These are phyloP conservation scores for Gracilaria domingensis DNA, from an alignment of 23 red algal genomes.

Conservation along the genomic window DNA sequence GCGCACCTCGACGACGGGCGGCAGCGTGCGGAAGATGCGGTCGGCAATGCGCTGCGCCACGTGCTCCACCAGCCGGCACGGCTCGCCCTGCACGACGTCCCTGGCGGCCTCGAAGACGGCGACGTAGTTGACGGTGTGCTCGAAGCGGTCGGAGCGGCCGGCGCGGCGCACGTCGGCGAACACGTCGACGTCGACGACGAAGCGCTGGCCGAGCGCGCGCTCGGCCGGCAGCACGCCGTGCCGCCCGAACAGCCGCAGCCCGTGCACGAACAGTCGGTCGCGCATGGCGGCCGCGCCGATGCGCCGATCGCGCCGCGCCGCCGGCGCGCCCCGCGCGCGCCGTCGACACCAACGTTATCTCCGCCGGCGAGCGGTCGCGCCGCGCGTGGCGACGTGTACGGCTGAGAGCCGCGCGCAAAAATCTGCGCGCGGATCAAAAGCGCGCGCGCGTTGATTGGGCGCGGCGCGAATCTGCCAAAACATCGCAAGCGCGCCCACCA, in stretches of 20 bases:
- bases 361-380: neutral
- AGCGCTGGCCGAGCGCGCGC: conserved; percentile 74
- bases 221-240: conserved; percentile 82
- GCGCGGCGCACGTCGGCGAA: conserved; percentile 27
- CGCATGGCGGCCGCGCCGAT: neutral
- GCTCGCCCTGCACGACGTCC: conserved; percentile 28
- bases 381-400: conserved; percentile 31
- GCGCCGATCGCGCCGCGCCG: neutral
- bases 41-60: conserved; percentile 74
- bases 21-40: conserved; percentile 18
- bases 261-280: conserved; percentile 46
- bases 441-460: too few species aligned
- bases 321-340: neutral
- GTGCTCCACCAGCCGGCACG: conserved; percentile 69
- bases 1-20: conserved; percentile 30
- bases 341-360: neutral
- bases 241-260: conserved; percentile 70
- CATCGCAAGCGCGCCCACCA: too few species aligned
- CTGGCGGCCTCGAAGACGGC: conserved; percentile 55
- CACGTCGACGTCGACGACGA: conserved; percentile 81
- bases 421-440: neutral
- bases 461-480: too few species aligned
- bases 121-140: conserved; percentile 69
- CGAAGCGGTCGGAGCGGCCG: neutral
- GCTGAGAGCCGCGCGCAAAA: conserved; percentile 10